Base-by-base conservation (phyloP, 2,329 filamentous ascomycete species). In the Cryphonectria carpinicola region DNA sequence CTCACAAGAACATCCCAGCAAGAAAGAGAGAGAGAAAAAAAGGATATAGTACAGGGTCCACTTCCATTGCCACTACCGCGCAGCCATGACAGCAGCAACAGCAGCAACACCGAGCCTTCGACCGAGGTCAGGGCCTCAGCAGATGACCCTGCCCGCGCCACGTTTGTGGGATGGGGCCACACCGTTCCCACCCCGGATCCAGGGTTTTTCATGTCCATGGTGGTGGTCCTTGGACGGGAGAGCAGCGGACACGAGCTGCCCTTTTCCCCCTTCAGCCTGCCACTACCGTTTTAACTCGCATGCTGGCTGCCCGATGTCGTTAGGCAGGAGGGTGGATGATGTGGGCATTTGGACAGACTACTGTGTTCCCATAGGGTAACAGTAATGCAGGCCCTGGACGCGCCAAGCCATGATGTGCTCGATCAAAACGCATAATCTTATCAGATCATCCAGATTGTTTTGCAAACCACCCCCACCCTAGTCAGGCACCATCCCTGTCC, bases 61-160 rank as follows among this genome's bases (percentile, higher is more conserved):
- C n/a, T 46, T 61, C 58, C 7, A 37, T n/a, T 39, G 2, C 17
- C 58, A 61, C 58, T 32, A 58, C 54, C 14, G 25, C 54, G 54
- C n/a, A 37, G 32, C 58, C 58, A 39, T n/a, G 7, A 25, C 32
- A 35, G 62, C 43, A 67, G 58, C 46, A n/a, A 19, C 46, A 49
- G 46, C 46, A 10, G 19, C 46, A 7, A 54, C 22, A 13, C 28
- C 35, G 28, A 52, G 19, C 41, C 46, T 28, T 22, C 63, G 63
- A 32, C 41, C 43, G 63, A 35, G 46, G 63, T n/a, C 41, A 22
- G 52, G 58, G 35, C n/a, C 28, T 32, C 28, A 63, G n/a, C 61
- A 65, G 46, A 19, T 39, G 56, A 65, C 43, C 32, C 39, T 52
- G 46, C 63, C 39, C 60, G 46, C 67, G 39, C 60, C 67, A 63